These are phyloP conservation scores for Gryganskiella cystojenkinii DNA, from an alignment of 192 early-diverging fungal species.

Conservation along the genomic window DNA sequence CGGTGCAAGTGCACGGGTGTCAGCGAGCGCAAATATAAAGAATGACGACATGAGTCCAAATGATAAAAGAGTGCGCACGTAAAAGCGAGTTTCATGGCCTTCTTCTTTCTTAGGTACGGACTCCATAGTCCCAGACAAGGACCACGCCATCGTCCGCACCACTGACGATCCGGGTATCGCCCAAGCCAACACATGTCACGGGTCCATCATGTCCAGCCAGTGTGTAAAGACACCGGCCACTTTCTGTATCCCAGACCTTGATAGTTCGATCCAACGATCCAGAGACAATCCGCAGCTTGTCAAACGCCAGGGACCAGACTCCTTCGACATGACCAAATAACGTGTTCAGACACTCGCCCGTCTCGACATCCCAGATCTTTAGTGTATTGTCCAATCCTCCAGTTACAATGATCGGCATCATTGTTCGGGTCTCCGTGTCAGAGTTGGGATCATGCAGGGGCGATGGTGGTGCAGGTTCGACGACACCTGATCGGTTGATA, in stretches of 20 bases:
- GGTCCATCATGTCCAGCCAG: constrained; percentile 73
- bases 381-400: constrained; percentile 88
- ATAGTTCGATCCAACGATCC: constrained; percentile 76
- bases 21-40: no score
- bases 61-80: no score
- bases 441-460: constrained; percentile 31
- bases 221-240: constrained; percentile 74
- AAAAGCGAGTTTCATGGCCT: no score
- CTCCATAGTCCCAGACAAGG: constrained; percentile 85
- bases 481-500: constrained; percentile 53
- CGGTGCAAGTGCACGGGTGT: no score
- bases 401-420: constrained; percentile 75
- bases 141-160: constrained; percentile 88
- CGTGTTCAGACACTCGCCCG: constrained; percentile 79
- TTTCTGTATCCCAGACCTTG: constrained; percentile 82
- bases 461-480: constrained; percentile 54
- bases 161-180: constrained; percentile 89
- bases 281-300: constrained; percentile 77
- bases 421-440: constrained; percentile 36
- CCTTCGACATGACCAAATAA: constrained; percentile 87
- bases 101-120: constrained; percentile 5
- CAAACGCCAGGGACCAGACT: constrained; percentile 84
- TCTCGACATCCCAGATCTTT: constrained; percentile 92
- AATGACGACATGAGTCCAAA: no score
- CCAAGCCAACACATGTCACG: constrained; percentile 83